Conservation (phyloP, 116 monocot genomes). For the Papilionanthe hybrid region DNA sequence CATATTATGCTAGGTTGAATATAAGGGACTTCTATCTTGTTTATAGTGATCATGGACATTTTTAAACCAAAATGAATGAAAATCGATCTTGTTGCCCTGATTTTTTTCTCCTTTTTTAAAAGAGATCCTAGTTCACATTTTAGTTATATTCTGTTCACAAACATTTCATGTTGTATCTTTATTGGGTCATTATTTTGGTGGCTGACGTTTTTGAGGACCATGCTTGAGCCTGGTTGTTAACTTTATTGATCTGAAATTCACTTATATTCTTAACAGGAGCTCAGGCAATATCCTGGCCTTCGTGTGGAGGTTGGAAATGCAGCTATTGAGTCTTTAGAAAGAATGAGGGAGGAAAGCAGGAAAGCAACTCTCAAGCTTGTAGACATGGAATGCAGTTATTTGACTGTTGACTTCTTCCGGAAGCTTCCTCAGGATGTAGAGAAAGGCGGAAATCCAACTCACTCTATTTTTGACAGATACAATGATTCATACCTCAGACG, state of each 20-base stretch:
- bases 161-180: not conserved
- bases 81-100: not conserved
- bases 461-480: slow-evolving; percentile 57
- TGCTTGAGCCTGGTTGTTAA: not conserved
- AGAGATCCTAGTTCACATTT: not conserved
- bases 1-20: not conserved
- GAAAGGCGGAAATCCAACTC: slow-evolving; percentile 61
- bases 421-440: slow-evolving; percentile 63
- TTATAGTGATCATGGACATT: not conserved
- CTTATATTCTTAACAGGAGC: slow-evolving; percentile 26
- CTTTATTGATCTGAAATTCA: not conserved
- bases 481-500: slow-evolving; percentile 52
- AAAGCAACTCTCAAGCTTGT: slow-evolving; percentile 55
- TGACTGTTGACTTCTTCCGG: slow-evolving; percentile 63
- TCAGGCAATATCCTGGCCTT: slow-evolving; percentile 49
- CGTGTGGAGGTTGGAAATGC: slow-evolving; percentile 51
- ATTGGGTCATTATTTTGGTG: not conserved
- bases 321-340: slow-evolving; percentile 48
- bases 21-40: not conserved
- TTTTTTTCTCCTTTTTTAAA: not conserved
- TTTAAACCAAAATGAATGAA: not conserved
- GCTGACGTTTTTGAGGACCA: not conserved
- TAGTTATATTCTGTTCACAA: not conserved
- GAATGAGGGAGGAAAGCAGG: slow-evolving; percentile 58
- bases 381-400: slow-evolving; percentile 56